A percentile compares a stretch with the other conserved stretches of the same genome.
Evolutionary conservation across 306 rosid species (phyloP).

Genomic region (Leucaena leucocephala): DNA sequence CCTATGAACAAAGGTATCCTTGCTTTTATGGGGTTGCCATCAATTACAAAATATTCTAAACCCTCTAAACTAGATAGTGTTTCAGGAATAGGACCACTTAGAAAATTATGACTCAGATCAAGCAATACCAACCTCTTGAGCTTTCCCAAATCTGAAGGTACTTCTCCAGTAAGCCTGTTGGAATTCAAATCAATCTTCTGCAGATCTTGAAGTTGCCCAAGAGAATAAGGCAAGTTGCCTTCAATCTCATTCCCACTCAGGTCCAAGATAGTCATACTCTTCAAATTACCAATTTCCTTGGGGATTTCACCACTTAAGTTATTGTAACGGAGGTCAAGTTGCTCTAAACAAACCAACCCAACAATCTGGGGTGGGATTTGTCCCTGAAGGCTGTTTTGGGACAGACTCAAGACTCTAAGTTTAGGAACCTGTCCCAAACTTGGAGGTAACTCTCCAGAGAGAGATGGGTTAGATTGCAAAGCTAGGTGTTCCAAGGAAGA

Average conservation of each 20-base stretch:
- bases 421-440: conserved; percentile 44
- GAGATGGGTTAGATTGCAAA: conserved; percentile 71
- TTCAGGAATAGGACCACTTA: conserved; percentile 70
- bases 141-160: conserved; percentile 54
- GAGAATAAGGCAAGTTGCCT: conserved; percentile 55
- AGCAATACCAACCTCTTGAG: conserved; percentile 66
- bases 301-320: conserved; percentile 73
- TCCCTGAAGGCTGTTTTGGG: conserved; percentile 70
- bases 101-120: conserved; percentile 69
- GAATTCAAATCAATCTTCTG: conserved; percentile 78
- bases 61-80: conserved; percentile 53
- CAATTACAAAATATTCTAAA: conserved; percentile 64
- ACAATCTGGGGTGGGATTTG: conserved; percentile 57
- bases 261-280: conserved; percentile 72
- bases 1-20: conserved; percentile 57
- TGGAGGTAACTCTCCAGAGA: conserved; percentile 61
- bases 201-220: conserved; percentile 58
- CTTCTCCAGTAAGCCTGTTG: conserved; percentile 54
- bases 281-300: conserved; percentile 57
- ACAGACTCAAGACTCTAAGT: conserved; percentile 63
- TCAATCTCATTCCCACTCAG: conserved; percentile 65
- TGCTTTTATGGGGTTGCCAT: conserved; percentile 67
- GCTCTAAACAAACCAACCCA: conserved; percentile 53
- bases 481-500: conserved; percentile 72
- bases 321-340: conserved; percentile 78